phyloP scores from a whole-genome alignment of 352 stramenopile species.

The Phytophthora hibernalis region DNA sequence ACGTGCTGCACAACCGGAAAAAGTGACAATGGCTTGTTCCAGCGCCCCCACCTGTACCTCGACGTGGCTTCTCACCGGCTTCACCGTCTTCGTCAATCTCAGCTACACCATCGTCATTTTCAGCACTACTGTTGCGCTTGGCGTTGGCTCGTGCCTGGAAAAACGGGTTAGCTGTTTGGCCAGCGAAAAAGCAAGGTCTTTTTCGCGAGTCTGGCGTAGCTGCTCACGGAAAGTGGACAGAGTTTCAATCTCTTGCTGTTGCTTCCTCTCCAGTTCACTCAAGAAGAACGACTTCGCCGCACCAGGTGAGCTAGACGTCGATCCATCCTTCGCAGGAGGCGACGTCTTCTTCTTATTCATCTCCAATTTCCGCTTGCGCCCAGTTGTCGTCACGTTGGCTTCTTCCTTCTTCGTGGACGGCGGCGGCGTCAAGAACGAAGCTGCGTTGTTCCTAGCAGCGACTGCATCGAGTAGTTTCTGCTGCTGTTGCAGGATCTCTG shows the following conservation, averaged over 20 bases:
- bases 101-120: constrained; percentile 31
- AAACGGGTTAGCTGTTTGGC: constrained; percentile 67
- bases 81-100: constrained; percentile 36
- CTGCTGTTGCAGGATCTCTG: constrained; percentile 53
- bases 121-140: constrained; percentile 32
- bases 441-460: constrained; percentile 33
- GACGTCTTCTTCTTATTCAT: constrained; percentile 64
- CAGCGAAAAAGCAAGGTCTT: constrained; percentile 78
- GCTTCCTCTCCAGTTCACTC: constrained; percentile 67
- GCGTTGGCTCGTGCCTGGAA: constrained; percentile 50
- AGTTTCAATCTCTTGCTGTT: constrained; percentile 76
- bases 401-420: constrained; percentile 34
- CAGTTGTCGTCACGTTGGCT: constrained; percentile 19
- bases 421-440: constrained; percentile 43
- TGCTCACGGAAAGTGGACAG: constrained; percentile 70
- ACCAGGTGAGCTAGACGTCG: constrained; percentile 24
- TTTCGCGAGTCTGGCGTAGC: constrained; percentile 67
- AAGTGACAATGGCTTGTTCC: constrained; percentile 43
- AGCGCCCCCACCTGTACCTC: constrained; percentile 31
- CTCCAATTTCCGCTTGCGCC: constrained; percentile 70
- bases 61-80: constrained; percentile 18
- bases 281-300: constrained; percentile 68
- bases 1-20: constrained; percentile 66
- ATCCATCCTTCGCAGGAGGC: constrained; percentile 27
- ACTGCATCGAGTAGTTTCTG: constrained; percentile 43